Evolutionary conservation across 176 grass and related monocot genomes (phyloP).

Genomic region (Rhipidocladum racemiflorum): DNA sequence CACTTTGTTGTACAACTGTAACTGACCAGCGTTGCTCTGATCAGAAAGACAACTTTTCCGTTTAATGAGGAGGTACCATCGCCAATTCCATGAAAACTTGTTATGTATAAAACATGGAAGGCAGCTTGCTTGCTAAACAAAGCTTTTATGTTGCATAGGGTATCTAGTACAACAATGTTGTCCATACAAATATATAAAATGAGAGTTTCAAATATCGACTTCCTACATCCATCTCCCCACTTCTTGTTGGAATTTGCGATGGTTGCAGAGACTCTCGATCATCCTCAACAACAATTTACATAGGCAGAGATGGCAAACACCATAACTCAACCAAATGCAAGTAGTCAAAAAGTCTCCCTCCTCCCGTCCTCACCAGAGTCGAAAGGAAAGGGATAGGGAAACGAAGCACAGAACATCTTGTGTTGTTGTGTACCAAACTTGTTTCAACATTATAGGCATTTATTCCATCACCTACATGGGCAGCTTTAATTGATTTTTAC

Average conservation of each 20-base stretch:
- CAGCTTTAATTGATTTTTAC: conserved; percentile 12
- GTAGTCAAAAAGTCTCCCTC: not conserved
- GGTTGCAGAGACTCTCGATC: not conserved
- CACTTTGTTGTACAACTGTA: not conserved
- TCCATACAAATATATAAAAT: not conserved
- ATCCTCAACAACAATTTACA: not conserved
- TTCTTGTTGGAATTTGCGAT: not conserved
- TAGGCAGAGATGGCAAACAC: not conserved
- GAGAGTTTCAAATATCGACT: not conserved
- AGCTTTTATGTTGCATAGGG: not conserved
- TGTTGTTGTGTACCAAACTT: not conserved
- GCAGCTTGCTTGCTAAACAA: not conserved
- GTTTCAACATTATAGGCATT: not conserved
- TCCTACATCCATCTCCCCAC: not conserved
- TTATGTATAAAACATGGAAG: not conserved
- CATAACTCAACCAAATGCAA: not conserved
- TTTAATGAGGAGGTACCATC: not conserved
- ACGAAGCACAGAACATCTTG: not conserved
- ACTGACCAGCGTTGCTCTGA: not conserved
- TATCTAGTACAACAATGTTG: not conserved
- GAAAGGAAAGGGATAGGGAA: conserved; percentile 11
- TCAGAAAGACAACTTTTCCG: not conserved
- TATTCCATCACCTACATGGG: not conserved
- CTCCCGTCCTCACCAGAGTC: not conserved
- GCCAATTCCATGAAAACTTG: not conserved